These are phyloP conservation scores for Podaxis sp. DNA, from an alignment of 768 basidiomycete species.

Conservation along the genomic window DNA sequence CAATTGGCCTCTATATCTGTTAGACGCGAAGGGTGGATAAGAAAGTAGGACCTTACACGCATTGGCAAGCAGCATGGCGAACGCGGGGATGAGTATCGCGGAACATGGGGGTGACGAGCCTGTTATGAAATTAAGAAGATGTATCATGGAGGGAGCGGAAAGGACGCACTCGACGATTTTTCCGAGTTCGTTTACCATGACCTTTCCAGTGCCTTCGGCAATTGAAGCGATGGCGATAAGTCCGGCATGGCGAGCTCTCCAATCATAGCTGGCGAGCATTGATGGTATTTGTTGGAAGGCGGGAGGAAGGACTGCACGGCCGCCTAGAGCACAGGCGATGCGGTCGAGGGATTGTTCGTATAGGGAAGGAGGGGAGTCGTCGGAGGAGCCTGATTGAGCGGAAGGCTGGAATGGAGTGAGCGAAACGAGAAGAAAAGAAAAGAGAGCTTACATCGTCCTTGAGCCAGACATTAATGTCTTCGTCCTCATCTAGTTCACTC, in stretches of 20 bases:
- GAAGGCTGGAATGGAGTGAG: slow-evolving; percentile 49
- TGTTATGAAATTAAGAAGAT: slow-evolving; percentile 22
- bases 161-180: slow-evolving; percentile 75
- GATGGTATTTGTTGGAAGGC: slow-evolving; percentile 82
- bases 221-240: slow-evolving; percentile 86
- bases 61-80: slow-evolving; percentile 80
- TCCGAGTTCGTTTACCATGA: slow-evolving; percentile 79
- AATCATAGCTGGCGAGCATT: slow-evolving; percentile 80
- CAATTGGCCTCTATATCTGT: slow-evolving; percentile 66
- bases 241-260: slow-evolving; percentile 83
- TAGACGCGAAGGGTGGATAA: slow-evolving; percentile 3
- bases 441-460: slow-evolving; percentile 65
- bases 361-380: slow-evolving; percentile 67
- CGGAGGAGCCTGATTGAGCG: slow-evolving; percentile 55
- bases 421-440: not conserved
- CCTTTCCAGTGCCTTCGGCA: slow-evolving; percentile 80
- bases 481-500: slow-evolving; percentile 70
- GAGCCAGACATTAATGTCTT: slow-evolving; percentile 58
- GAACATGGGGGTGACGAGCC: slow-evolving; percentile 78
- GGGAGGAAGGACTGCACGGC: slow-evolving; percentile 70
- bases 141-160: not conserved
- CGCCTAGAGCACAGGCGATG: slow-evolving; percentile 77
- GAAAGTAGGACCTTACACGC: slow-evolving; percentile 55
- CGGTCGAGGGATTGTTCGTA: slow-evolving; percentile 86
- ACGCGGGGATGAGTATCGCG: slow-evolving; percentile 78